These are phyloP conservation scores for Clarireedia homoeocarpa DNA, from an alignment of 2,329 filamentous ascomycete species.

Conservation along the genomic window DNA sequence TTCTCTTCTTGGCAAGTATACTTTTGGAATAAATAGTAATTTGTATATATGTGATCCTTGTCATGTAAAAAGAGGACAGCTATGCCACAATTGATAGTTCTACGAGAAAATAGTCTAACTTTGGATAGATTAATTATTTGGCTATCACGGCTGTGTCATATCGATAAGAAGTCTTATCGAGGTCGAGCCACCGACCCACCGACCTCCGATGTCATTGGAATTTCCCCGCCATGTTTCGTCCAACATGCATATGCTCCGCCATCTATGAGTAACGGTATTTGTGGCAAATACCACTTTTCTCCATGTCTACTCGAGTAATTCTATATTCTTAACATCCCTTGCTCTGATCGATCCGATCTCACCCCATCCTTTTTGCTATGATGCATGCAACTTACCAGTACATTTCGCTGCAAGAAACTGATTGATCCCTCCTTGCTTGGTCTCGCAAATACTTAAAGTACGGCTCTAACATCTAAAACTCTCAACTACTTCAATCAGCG, in stretches of 20 bases:
- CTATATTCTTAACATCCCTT: no score
- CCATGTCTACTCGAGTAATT: no score
- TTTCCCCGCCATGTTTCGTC: background rate
- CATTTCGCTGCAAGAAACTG: no score
- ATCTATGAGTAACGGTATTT: background rate
- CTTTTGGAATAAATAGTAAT: background rate
- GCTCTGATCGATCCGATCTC: no score
- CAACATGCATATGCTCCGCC: background rate
- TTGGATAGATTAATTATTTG: background rate
- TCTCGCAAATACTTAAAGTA: no score
- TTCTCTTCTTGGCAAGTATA: conserved; percentile 4
- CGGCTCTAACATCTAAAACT: no score
- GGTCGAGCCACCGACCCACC: background rate
- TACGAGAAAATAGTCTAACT: background rate
- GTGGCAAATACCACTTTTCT: no score
- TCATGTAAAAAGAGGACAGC: conserved; percentile 9
- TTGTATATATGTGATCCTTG: background rate
- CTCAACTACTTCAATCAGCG: background rate
- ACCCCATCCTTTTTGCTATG: no score
- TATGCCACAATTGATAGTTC: background rate
- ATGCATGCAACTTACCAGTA: no score
- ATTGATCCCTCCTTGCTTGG: no score
- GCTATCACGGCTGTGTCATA: background rate
- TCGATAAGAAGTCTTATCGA: conserved; percentile 7
- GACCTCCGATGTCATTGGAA: background rate